Percentiles rank a stretch among this genome's conserved stretches.
These are phyloP conservation scores for Atalantia buxifolia DNA, from an alignment of 345 rosid genomes.

Conservation along the genomic window DNA sequence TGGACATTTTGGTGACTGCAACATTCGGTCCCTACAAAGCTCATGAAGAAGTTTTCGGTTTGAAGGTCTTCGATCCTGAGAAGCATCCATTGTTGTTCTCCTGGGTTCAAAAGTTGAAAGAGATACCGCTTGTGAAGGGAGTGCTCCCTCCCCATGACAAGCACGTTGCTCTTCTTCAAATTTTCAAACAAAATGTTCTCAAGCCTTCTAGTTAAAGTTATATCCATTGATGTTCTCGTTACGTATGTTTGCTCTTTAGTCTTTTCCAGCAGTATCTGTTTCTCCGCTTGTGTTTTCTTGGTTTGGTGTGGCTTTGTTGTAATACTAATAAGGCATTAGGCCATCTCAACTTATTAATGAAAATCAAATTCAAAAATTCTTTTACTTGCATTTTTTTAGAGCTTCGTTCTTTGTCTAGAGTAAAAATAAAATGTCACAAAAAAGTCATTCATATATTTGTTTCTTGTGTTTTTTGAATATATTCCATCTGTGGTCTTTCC, in stretches of 20 bases:
- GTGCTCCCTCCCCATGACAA: constrained; percentile 31
- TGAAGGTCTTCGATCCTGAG: constrained; percentile 33
- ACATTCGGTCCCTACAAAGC: constrained; percentile 30
- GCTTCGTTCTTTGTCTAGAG: too few relatives aligned
- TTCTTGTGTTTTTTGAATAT: neutral
- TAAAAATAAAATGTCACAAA: too few relatives aligned
- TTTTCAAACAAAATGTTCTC: constrained; percentile 16
- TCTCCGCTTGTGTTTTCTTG: neutral
- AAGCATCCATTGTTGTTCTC: constrained; percentile 31
- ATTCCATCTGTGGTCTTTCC: neutral
- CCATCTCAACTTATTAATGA: too few relatives aligned
- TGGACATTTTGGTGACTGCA: constrained; percentile 34
- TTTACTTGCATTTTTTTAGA: too few relatives aligned
- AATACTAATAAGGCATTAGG: too few relatives aligned
- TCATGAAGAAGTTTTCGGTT: constrained; percentile 32
- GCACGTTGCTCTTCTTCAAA: constrained; percentile 21
- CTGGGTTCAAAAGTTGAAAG: constrained; percentile 31
- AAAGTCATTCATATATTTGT: too few relatives aligned
- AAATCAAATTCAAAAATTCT: too few relatives aligned
- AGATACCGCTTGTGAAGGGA: constrained; percentile 27
- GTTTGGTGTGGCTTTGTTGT: neutral
- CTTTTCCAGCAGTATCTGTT: neutral
- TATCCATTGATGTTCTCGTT: neutral
- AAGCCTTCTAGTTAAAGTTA: neutral
- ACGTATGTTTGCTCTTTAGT: neutral